Evolutionary conservation across 106 monocot genomes (phyloP).

Genomic region (Posidonia australis): DNA sequence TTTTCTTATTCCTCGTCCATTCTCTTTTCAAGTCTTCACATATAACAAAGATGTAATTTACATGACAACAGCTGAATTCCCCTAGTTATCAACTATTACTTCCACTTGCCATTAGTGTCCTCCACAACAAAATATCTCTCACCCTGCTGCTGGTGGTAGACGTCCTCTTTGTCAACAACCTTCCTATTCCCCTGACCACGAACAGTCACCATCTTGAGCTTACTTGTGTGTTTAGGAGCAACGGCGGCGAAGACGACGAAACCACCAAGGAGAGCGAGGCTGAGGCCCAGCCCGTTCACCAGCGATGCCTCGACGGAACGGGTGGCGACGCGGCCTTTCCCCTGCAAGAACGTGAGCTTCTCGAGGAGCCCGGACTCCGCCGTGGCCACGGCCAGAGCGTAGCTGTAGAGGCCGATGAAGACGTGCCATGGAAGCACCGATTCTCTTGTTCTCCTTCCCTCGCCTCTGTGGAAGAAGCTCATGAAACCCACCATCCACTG

Average conservation of each 20-base stretch:
- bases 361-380: conserved; percentile 65
- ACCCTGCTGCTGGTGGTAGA: neutral
- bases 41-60: too few species aligned
- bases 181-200: neutral
- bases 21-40: too few species aligned
- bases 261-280: conserved; percentile 35
- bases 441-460: conserved; percentile 26
- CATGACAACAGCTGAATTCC: too few species aligned
- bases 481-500: conserved; percentile 54
- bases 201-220: neutral
- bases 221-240: conserved; percentile 16
- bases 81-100: too few species aligned
- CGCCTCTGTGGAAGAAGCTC: conserved; percentile 37
- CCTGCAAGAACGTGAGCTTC: conserved; percentile 59
- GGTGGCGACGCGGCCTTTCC: conserved; percentile 11
- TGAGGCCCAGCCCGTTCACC: conserved; percentile 43
- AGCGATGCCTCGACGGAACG: conserved; percentile 26
- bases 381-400: conserved; percentile 40
- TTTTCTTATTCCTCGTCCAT: too few species aligned
- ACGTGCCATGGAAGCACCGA: conserved; percentile 48
- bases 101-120: neutral
- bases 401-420: conserved; percentile 49
- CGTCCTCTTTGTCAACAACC: neutral
- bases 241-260: conserved; percentile 41
- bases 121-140: neutral